Conservation (phyloP, 2,329 filamentous ascomycete genomes). For the Trichoderma arundinaceum region DNA sequence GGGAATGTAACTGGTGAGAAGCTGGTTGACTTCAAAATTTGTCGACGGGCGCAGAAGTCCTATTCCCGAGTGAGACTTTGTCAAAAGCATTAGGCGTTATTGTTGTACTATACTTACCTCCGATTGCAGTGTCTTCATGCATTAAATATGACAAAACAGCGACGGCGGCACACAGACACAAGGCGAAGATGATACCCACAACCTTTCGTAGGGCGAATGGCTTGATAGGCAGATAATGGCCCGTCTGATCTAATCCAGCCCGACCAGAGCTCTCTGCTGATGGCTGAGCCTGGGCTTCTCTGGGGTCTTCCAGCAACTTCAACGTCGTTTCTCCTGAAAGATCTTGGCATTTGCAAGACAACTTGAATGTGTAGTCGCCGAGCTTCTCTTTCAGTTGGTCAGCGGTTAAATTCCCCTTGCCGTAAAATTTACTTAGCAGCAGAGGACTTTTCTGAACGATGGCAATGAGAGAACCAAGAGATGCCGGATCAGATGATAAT, state of each 20-base stretch:
- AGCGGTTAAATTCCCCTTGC: background rate
- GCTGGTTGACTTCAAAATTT: constrained; percentile 45
- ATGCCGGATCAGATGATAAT: constrained; percentile 34
- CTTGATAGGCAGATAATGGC: background rate
- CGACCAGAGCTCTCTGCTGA: background rate
- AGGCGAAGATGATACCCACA: background rate
- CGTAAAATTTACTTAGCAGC: background rate
- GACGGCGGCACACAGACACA: background rate
- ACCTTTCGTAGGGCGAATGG: background rate
- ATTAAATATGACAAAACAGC: background rate
- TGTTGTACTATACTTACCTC: background rate
- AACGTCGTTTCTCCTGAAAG: background rate
- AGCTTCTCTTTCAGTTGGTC: background rate
- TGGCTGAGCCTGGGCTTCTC: background rate
- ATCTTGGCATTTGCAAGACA: background rate
- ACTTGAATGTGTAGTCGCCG: background rate
- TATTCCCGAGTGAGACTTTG: background rate
- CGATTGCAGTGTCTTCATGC: background rate
- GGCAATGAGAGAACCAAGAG: constrained; percentile 32
- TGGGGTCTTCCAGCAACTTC: background rate
- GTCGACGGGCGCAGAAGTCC: constrained; percentile 37
- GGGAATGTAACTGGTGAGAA: constrained; percentile 57
- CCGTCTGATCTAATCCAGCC: background rate
- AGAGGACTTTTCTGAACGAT: background rate
- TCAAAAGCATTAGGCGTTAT: too few relatives aligned